A percentile compares a stretch with the other conserved stretches of the same genome.
phyloP scores from a whole-genome alignment of 169 alveolate genomes.

The Eimeria maxima region DNA sequence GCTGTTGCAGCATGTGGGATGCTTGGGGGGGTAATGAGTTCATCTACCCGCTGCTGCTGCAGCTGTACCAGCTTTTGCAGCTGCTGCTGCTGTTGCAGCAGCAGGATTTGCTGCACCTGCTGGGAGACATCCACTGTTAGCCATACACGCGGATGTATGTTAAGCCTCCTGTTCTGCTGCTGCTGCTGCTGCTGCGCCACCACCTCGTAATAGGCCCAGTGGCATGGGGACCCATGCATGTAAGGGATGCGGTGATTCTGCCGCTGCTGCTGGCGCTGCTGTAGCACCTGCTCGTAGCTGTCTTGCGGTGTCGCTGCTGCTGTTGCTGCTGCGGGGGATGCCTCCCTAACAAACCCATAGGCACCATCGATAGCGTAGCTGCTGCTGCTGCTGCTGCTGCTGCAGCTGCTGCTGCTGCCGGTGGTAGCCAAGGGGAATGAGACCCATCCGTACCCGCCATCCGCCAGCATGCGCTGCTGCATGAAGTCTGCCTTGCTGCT shows the following conservation, averaged over 20 bases:
- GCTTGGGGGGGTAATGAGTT: not conserved
- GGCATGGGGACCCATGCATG: conserved; percentile 49
- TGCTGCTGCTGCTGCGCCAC: conserved; percentile 34
- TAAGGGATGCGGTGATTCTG: conserved; percentile 33
- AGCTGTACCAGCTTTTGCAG: not conserved
- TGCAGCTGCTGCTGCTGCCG: too few relatives aligned
- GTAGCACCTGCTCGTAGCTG: not conserved
- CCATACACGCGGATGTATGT: not conserved
- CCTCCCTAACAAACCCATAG: conserved; percentile 11
- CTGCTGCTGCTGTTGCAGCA: conserved; percentile 12
- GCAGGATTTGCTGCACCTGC: conserved; percentile 28
- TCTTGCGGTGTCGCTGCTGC: not conserved
- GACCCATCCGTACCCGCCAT: too few relatives aligned
- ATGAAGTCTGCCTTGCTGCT: too few relatives aligned
- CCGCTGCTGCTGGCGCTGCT: conserved; percentile 40
- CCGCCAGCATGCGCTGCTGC: too few relatives aligned
- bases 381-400: not conserved
- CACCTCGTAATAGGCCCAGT: conserved; percentile 35
- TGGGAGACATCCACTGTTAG: not conserved
- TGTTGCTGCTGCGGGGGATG: not conserved
- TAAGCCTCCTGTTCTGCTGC: not conserved
- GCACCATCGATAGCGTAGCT: conserved; percentile 26
- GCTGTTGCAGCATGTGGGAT: not conserved
- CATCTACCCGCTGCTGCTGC: conserved; percentile 16
- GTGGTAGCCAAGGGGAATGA: too few relatives aligned